Evolutionary conservation across 202 grass and related monocot genomes (phyloP), one percentile per base, ranked within the genome.

Genomic region (Hordeum pubiflorum): DNA sequence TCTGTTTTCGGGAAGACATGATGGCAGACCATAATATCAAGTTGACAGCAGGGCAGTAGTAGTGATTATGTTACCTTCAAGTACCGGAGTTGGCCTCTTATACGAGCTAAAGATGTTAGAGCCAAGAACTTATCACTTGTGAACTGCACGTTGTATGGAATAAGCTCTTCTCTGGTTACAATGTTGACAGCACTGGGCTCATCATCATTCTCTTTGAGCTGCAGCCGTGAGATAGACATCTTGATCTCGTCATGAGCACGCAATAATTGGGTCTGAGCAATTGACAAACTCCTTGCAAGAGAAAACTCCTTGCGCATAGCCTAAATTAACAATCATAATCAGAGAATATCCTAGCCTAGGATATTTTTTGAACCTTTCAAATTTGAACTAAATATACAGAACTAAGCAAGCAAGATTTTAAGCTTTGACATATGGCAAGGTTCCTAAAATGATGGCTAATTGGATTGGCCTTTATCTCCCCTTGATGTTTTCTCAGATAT

Each of bases 171-270:
- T 86, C 59, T 91, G 26, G 86, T 85, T 75, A 97, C 79, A 76
- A 97, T 92, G 88, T 94, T 91, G 59, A 82, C 86, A 78, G 82
- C 86, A 59, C 67, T 90, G 43, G 88, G 72, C 33, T 89, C 92
- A 80, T 93, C 88, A 29, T 97, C 82, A 50, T 77, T 84, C 77
- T 87, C 86, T 84, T 91, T 97, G 72, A 97, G 90, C 62, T 87
- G 72, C 69, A 97, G 64, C 74, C 92, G 82, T 65, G 92, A 86
- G 67, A 89, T 86, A 83, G 92, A 94, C 94, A 97, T 97, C 84
- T 94, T 94, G 69, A 97, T 94, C 86, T 94, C 94, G 36, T 97
- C 92, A 82, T 91, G 80, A 61, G 92, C 94, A 70, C 92, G 91
- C 72, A 97, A 74, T 79, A 91, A 89, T 76, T 97, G 92, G 68